Base-by-base conservation (phyloP, 441 rosid species). In the Euphorbia celastroides region DNA sequence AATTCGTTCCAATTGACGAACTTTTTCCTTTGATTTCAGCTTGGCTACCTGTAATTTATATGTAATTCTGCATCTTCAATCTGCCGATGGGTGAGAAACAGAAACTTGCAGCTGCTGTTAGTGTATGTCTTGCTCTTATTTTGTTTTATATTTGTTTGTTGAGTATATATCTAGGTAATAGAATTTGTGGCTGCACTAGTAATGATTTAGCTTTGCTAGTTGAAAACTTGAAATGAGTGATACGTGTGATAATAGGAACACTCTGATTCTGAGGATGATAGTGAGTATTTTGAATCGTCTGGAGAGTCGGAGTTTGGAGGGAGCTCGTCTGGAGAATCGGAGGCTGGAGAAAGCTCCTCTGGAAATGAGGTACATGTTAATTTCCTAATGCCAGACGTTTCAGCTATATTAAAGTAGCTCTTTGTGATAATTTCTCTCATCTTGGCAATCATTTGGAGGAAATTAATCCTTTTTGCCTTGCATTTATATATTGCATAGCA, bases 311-410 rank as follows among this genome's bases (percentile, higher is more conserved):
- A 76, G 30, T 74, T 65, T 2, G 83, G 70, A 57, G 79, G 59
- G 26, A 60, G 66, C 20, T 68, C 73, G 20, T 80, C 81, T 5
- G 81, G 79, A 64, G 79, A 83, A n/a, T 74, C 80, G 0, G 84
- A 76, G 30, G 75, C 67, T 2, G 83, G 70, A 57, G 79, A 61
- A 30, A 60, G 66, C 20, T 68, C 73, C 23, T 80, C 81, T 5
- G 81, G 79, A 64, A 78, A 83, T 55, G 83, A 80, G 78, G 77
- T 78, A 64, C 74, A 36, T 52, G 78, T 80, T 83, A 82, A 72
- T 75, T 73, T 25, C 64, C 69, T 68, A 46, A 32, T 14, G 0
- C 12, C 1, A n/a, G 22, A 70, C 0, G 22, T 28, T 48, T 26
- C 12, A 52, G 26, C 12, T 26, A 8, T 23, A 19, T 5, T 25